phyloP scores from a whole-genome alignment of 1,139 yeast species.

The Blastobotrys serpentis region DNA sequence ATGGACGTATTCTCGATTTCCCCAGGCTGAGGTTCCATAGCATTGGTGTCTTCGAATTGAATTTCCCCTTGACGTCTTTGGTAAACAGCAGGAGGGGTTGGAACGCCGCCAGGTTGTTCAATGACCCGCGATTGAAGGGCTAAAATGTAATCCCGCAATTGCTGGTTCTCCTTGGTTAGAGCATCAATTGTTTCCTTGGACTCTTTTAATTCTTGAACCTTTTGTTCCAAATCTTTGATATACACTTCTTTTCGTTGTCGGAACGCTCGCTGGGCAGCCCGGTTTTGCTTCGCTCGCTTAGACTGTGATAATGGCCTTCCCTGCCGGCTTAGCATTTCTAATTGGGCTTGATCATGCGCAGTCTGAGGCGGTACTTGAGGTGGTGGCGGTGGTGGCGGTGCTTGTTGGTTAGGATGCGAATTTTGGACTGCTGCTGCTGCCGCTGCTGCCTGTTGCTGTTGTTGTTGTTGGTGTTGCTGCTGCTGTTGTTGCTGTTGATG shows the following conservation, averaged over 20 bases:
- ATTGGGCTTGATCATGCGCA: conserved; percentile 3
- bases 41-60: conserved; percentile 8
- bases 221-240: conserved; percentile 71
- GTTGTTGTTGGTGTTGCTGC: neutral
- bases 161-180: conserved; percentile 65
- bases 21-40: conserved; percentile 2
- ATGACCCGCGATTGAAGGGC: conserved; percentile 67
- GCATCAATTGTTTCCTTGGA: conserved; percentile 63
- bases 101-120: conserved; percentile 45
- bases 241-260: conserved; percentile 76
- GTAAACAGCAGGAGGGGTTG: conserved; percentile 47
- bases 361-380: neutral
- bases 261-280: conserved; percentile 87
- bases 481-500: neutral
- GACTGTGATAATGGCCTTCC: conserved; percentile 60
- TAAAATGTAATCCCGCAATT: conserved; percentile 69
- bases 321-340: conserved; percentile 26
- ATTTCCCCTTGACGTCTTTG: conserved; percentile 10
- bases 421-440: conserved; percentile 13
- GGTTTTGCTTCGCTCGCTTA: conserved; percentile 84
- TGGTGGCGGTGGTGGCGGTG: neutral
- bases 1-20: neutral
- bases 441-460: conserved; percentile 9
- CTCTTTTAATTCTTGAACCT: conserved; percentile 59
- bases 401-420: neutral